Conservation (phyloP, 768 basidiomycete species). For the Boletus rufocinnamomeus region DNA sequence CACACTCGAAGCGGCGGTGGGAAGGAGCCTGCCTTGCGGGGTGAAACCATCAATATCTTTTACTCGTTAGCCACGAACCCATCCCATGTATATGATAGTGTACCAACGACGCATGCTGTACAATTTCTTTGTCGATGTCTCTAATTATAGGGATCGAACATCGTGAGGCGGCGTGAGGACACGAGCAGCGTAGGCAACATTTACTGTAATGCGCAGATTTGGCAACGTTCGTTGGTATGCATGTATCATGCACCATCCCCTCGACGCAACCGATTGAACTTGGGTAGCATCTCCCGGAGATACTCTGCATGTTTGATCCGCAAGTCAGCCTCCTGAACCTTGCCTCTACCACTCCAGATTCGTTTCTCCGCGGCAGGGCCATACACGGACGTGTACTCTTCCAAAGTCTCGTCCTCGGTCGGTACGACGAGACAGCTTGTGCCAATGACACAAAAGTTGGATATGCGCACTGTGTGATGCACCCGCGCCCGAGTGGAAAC, state of each 20-base stretch:
- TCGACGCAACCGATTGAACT: constrained; percentile 76
- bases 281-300: constrained; percentile 86
- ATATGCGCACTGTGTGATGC: constrained; percentile 78
- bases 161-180: background rate
- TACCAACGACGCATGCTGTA: background rate
- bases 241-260: constrained; percentile 50
- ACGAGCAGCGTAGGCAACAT: background rate
- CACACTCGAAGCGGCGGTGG: no score
- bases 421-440: constrained; percentile 79
- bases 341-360: constrained; percentile 84
- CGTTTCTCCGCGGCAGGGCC: constrained; percentile 74
- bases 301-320: constrained; percentile 90
- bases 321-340: constrained; percentile 80
- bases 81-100: constrained; percentile 1
- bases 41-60: background rate
- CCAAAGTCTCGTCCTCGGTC: constrained; percentile 73
- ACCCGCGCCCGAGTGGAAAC: constrained; percentile 82
- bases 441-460: constrained; percentile 81
- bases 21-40: no score
- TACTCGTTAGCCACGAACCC: background rate
- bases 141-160: background rate
- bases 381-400: constrained; percentile 83
- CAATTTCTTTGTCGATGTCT: background rate
- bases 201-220: background rate
- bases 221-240: background rate